phyloP scores from a whole-genome alignment of 352 stramenopile genomes.

The Elongisporangium anandrum region DNA sequence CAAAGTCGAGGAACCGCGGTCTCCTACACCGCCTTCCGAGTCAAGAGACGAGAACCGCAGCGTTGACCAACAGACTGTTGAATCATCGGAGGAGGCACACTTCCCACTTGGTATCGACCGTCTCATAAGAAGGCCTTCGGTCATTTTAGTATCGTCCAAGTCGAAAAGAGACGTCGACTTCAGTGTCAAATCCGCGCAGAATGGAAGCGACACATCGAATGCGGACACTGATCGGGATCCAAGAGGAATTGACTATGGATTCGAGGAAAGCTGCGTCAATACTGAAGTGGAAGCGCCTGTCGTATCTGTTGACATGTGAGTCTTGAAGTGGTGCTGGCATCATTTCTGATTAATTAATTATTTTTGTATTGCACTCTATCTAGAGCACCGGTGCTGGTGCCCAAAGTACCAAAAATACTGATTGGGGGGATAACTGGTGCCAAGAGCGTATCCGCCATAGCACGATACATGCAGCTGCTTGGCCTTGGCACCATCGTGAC shows the following conservation, averaged over 20 bases:
- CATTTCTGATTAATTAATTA: background rate
- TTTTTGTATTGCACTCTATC: background rate
- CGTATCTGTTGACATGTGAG: slow-evolving; percentile 6
- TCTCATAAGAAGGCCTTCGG: background rate
- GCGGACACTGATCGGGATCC: slow-evolving; percentile 18
- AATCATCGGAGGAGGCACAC: background rate
- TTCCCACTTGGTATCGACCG: background rate
- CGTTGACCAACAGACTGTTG: background rate
- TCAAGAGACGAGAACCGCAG: background rate
- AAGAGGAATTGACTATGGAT: slow-evolving; percentile 37
- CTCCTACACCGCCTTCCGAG: background rate
- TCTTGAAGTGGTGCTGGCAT: too few species aligned
- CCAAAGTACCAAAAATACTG: slow-evolving; percentile 62
- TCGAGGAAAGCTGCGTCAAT: slow-evolving; percentile 20
- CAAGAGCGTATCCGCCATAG: slow-evolving; percentile 37
- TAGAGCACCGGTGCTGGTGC: slow-evolving; percentile 23
- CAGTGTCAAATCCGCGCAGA: background rate
- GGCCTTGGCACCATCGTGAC: slow-evolving; percentile 51
- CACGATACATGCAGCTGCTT: slow-evolving; percentile 68
- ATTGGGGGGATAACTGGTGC: slow-evolving; percentile 35
- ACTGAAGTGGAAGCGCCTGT: background rate
- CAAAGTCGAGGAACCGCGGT: background rate
- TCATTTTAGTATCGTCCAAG: slow-evolving; percentile 2
- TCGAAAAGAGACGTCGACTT: slow-evolving; percentile 4
- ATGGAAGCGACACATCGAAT: slow-evolving; percentile 12